phyloP scores from a whole-genome alignment of 2,329 filamentous ascomycete species.

The Trichophyton benhamiae region DNA sequence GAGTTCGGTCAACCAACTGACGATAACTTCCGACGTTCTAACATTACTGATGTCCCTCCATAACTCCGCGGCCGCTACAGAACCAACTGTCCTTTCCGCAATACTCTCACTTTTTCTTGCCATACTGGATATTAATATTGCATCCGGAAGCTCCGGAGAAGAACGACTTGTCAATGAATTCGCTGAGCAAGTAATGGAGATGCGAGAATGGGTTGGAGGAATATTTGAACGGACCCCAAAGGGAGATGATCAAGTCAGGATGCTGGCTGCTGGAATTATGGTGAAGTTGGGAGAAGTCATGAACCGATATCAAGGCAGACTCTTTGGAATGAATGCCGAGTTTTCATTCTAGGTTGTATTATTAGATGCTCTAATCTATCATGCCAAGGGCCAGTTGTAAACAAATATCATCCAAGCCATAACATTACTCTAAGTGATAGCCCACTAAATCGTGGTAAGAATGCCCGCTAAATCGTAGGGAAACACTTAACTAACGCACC shows the following conservation, averaged over 20 bases:
- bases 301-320: slow-evolving; percentile 62
- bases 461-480: background rate
- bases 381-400: background rate
- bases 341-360: slow-evolving; percentile 17
- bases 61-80: slow-evolving; percentile 40
- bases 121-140: slow-evolving; percentile 63
- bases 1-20: slow-evolving; percentile 59
- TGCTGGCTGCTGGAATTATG: slow-evolving; percentile 65
- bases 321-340: slow-evolving; percentile 57
- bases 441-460: background rate
- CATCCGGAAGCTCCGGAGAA: slow-evolving; percentile 38
- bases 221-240: slow-evolving; percentile 52
- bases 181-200: slow-evolving; percentile 68
- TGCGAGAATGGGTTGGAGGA: slow-evolving; percentile 68
- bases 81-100: slow-evolving; percentile 57
- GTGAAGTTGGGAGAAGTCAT: slow-evolving; percentile 71
- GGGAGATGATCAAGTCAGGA: slow-evolving; percentile 31
- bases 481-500: background rate
- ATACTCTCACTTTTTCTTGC: slow-evolving; percentile 69
- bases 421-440: background rate
- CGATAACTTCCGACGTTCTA: slow-evolving; percentile 77
- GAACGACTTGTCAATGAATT: slow-evolving; percentile 62
- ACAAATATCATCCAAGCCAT: background rate
- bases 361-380: background rate
- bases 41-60: slow-evolving; percentile 63